Conservation (phyloP, 768 basidiomycete species). For the Boletus rubropictus region DNA sequence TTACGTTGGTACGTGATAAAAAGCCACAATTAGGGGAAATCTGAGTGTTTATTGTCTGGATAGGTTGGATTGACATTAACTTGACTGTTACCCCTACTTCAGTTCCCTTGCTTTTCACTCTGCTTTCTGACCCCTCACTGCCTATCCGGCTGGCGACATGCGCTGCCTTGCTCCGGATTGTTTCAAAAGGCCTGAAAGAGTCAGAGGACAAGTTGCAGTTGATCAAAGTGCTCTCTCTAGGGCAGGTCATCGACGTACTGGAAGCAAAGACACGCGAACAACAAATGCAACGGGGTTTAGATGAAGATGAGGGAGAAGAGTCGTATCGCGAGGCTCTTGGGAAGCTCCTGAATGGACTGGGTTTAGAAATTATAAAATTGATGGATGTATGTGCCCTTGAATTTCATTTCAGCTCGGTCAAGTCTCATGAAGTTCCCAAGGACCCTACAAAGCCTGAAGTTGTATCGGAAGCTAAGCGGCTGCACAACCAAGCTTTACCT, state of each 20-base stretch:
- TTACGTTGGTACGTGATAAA: slow-evolving; percentile 77
- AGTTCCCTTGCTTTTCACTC: slow-evolving; percentile 75
- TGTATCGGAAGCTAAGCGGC: slow-evolving; percentile 54
- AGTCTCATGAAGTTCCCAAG: slow-evolving; percentile 32
- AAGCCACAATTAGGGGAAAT: not conserved
- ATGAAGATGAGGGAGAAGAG: slow-evolving; percentile 83
- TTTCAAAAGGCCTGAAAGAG: slow-evolving; percentile 92
- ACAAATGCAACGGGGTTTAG: slow-evolving; percentile 58
- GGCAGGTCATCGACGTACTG: slow-evolving; percentile 73
- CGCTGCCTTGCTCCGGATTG: slow-evolving; percentile 71
- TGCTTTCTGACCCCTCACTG: slow-evolving; percentile 72
- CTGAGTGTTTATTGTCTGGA: not conserved
- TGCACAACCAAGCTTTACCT: slow-evolving; percentile 67
- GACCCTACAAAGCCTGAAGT: slow-evolving; percentile 56
- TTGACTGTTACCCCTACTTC: slow-evolving; percentile 89
- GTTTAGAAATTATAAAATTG: slow-evolving; percentile 77
- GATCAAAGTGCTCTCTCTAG: slow-evolving; percentile 82
- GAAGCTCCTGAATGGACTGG: slow-evolving; percentile 73
- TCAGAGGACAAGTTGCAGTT: slow-evolving; percentile 84
- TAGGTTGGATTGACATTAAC: slow-evolving; percentile 98
- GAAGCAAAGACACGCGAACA: slow-evolving; percentile 69
- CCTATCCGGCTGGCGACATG: slow-evolving; percentile 81
- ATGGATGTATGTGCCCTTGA: slow-evolving; percentile 52
- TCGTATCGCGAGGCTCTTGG: slow-evolving; percentile 87
- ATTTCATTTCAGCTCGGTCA: not conserved